Evolutionary conservation across 192 early-diverging fungal species (phyloP).

Genomic region (Coemansia biformis): DNA sequence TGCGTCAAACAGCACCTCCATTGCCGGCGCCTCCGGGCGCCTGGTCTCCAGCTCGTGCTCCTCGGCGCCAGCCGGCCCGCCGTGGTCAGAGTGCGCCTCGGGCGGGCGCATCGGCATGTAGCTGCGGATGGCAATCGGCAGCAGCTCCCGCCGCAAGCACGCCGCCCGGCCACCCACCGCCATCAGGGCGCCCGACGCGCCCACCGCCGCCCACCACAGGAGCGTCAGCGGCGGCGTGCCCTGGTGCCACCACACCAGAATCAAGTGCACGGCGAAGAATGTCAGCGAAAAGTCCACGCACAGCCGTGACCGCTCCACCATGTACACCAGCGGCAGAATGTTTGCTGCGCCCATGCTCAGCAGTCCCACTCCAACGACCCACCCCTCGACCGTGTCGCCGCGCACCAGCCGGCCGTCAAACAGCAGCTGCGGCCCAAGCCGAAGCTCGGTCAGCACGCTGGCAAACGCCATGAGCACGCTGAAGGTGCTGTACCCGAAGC

Average conservation of each 20-base stretch:
- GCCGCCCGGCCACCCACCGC: too few species aligned
- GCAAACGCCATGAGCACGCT: slow-evolving; percentile 15
- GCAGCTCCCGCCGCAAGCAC: slow-evolving; percentile 42
- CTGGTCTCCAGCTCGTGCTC: slow-evolving; percentile 31
- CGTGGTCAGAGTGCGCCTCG: slow-evolving; percentile 4
- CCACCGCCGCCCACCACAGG: too few species aligned
- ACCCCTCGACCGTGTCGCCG: slow-evolving; percentile 43
- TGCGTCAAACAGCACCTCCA: slow-evolving; percentile 26
- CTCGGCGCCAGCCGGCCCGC: slow-evolving; percentile 7
- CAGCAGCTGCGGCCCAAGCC: slow-evolving; percentile 24
- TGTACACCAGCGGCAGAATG: slow-evolving; percentile 40
- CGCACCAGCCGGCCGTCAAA: slow-evolving; percentile 29
- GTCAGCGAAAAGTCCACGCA: slow-evolving; percentile 50
- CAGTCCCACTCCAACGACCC: slow-evolving; percentile 18
- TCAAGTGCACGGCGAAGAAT: slow-evolving; percentile 32
- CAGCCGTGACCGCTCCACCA: slow-evolving; percentile 48
- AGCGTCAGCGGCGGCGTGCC: too few species aligned
- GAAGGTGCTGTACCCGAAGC: slow-evolving; percentile 41
- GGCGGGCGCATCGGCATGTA: too few species aligned
- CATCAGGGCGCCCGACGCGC: too few species aligned
- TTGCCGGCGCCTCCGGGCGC: background rate
- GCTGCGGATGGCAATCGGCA: slow-evolving; percentile 49
- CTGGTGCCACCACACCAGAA: too few species aligned
- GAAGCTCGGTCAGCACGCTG: slow-evolving; percentile 17
- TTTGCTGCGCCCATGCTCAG: slow-evolving; percentile 22